A percentile compares a stretch with the other conserved stretches of the same genome.
Evolutionary conservation across 176 grass and related monocot genomes (phyloP).

Genomic region (Oryza australiensis): DNA sequence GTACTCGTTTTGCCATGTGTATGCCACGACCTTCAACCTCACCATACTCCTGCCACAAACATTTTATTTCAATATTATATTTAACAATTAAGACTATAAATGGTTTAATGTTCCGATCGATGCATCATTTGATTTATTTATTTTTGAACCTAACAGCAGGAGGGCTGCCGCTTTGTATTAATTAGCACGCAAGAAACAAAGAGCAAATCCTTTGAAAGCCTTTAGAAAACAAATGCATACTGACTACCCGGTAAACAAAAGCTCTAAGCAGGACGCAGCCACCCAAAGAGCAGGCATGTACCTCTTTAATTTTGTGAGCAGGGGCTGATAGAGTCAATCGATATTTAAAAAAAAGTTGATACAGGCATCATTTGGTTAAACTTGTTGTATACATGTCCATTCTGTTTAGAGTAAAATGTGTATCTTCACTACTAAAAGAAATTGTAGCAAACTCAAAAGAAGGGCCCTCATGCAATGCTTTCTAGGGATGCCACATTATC

Average conservation of each 20-base stretch:
- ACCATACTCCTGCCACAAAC: slow-evolving; percentile 52
- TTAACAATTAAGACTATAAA: neutral
- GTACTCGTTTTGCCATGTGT: slow-evolving; percentile 63
- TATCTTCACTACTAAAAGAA: neutral
- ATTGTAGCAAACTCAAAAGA: slow-evolving; percentile 3
- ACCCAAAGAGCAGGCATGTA: too few relatives aligned
- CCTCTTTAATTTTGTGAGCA: too few relatives aligned
- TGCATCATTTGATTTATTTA: neutral
- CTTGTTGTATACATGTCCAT: neutral
- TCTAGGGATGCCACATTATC: neutral
- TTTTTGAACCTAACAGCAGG: too few relatives aligned
- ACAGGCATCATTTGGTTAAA: neutral
- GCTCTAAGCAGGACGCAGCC: too few relatives aligned
- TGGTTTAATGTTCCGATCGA: slow-evolving; percentile 7
- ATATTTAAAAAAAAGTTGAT: too few relatives aligned
- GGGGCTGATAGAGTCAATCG: too few relatives aligned
- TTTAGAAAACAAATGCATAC: too few relatives aligned
- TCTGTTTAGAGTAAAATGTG: slow-evolving; percentile 13
- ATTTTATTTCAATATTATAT: neutral
- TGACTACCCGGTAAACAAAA: too few relatives aligned
- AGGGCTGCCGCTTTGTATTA: too few relatives aligned
- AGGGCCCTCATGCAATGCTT: neutral
- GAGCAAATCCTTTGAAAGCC: too few relatives aligned
- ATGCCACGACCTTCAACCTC: slow-evolving; percentile 65
- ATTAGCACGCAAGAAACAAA: too few relatives aligned